phyloP scores from a whole-genome alignment of 2,329 filamentous ascomycete genomes.

The Alternaria sp. region DNA sequence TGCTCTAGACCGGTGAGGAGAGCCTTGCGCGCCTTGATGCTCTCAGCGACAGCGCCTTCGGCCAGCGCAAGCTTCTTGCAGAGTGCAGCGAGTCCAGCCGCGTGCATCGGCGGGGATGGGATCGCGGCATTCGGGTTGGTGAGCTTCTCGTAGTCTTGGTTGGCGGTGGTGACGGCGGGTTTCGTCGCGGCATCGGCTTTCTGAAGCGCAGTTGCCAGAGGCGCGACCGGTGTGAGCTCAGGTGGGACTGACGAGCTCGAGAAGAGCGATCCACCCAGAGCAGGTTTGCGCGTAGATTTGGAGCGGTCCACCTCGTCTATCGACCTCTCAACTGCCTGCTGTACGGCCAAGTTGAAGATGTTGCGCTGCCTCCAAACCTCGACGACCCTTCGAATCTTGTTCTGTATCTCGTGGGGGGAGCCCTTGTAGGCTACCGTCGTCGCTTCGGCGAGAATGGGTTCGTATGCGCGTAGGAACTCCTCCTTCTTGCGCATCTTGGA shows the following conservation, averaged over 20 bases:
- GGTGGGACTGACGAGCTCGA: constrained; percentile 68
- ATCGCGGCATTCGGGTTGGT: constrained; percentile 71
- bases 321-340: constrained; percentile 79
- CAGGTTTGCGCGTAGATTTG: constrained; percentile 61
- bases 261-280: constrained; percentile 74
- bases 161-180: constrained; percentile 71
- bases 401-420: constrained; percentile 79
- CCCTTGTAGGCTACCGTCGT: constrained; percentile 89
- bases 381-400: constrained; percentile 84
- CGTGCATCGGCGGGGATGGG: constrained; percentile 87
- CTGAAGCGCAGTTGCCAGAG: constrained; percentile 73
- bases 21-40: constrained; percentile 81
- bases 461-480: constrained; percentile 91
- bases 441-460: constrained; percentile 91
- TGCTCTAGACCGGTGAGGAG: constrained; percentile 84
- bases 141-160: constrained; percentile 83
- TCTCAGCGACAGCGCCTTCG: constrained; percentile 86
- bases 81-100: constrained; percentile 86
- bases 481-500: constrained; percentile 91
- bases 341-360: constrained; percentile 83
- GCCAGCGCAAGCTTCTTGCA: constrained; percentile 87
- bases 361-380: constrained; percentile 90
- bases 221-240: constrained; percentile 78
- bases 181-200: constrained; percentile 75
- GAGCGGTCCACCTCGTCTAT: constrained; percentile 71